Base-by-base conservation (phyloP, 305 asterid genomes). In the Ajuga reptans region DNA sequence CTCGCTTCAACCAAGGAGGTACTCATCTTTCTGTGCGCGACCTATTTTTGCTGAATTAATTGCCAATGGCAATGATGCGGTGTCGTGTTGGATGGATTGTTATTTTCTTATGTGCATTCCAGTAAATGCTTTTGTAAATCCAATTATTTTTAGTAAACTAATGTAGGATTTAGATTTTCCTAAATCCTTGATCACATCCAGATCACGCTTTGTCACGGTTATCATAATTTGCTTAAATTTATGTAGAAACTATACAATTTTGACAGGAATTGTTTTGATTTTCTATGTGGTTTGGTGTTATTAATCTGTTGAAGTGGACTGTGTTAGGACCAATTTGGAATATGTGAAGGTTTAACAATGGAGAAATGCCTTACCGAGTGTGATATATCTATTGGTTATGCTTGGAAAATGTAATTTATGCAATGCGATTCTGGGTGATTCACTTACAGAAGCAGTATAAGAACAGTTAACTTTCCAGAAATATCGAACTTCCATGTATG, bases 1-100 rank as follows among this genome's bases (percentile, higher is more conserved):
- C 98, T 65, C 83, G 95, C 66, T 59, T 92, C 88, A 82, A 82
- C 59, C 96, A 88, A 84, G 90, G 90, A 74, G 88, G 91, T 78
- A 72, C 14, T 29, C 5, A 31, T 12, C 1, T 47, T 59, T 46
- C 3, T 33, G 9, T 55, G 9, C 36, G 3, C 31, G 2, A 41
- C 47, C 14, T 3, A 27, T 14, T 18, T 24, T 50, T 66, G 41
- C 29, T 49, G 51, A 3, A 24, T 49, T 27, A 39, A 11, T 64
- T 11, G 14, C 11, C 41, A 11, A 39, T 52, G 58, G 16, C 69
- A 6, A 17, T 49, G 42, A 9, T 11, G 9, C 8, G 29, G 47
- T 39, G 51, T 18, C 17, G 45, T 33, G 58, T 16, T 49, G 4
- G 51, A 46, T 0, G 4, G 29, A 12, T 10, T 66, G 61, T 7